Conservation (phyloP, 2,329 filamentous ascomycete species). For the Didymella pomorum region DNA sequence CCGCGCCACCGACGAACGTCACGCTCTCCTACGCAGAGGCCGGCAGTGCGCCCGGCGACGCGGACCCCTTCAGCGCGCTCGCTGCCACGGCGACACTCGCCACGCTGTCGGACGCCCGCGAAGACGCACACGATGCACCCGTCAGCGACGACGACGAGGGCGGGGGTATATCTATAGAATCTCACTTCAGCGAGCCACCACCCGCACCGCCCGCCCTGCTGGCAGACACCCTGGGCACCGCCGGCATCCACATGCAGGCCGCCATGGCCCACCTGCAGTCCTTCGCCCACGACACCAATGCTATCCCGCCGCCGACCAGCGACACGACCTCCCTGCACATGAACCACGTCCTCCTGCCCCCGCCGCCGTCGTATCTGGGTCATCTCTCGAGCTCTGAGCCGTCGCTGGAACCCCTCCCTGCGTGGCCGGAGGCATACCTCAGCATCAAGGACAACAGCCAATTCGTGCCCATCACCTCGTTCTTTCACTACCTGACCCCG, state of each 20-base stretch:
- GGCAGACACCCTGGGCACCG: conserved; percentile 2
- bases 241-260: conserved; percentile 24
- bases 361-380: conserved; percentile 20
- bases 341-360: conserved; percentile 23
- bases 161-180: conserved; percentile 42
- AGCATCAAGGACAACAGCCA: conserved; percentile 40
- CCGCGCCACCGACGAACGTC: conserved; percentile 25
- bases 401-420: conserved; percentile 34
- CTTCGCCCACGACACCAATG: conserved; percentile 17
- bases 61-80: conserved; percentile 30
- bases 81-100: conserved; percentile 42
- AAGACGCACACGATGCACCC: conserved; percentile 24
- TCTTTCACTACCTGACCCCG: conserved; percentile 35
- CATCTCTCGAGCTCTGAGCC: conserved; percentile 29
- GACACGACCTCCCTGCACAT: conserved; percentile 26
- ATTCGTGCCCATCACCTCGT: conserved; percentile 41
- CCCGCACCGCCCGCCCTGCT: conserved; percentile 17
- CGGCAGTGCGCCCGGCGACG: neutral
- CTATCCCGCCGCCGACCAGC: conserved; percentile 15
- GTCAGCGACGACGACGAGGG: conserved; percentile 28
- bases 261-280: conserved; percentile 28
- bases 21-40: conserved; percentile 10
- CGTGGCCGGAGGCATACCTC: conserved; percentile 39
- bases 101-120: conserved; percentile 40
- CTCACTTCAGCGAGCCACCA: conserved; percentile 6